Conservation (phyloP, 768 basidiomycete species). For the Candolleomyces efflorescens region DNA sequence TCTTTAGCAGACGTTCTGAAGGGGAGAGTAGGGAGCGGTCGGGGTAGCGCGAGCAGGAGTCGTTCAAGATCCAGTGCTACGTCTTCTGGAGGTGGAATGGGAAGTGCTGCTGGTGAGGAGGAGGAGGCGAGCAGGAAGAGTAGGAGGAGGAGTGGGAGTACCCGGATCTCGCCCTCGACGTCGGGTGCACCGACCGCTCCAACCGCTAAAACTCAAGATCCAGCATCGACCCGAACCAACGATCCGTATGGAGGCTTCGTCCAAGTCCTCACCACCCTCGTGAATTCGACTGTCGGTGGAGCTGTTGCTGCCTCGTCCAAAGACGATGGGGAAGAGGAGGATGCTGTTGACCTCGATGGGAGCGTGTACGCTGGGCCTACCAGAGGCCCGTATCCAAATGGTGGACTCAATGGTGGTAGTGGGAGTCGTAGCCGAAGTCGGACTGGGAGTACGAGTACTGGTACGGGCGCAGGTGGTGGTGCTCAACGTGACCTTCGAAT, state of each 20-base stretch:
- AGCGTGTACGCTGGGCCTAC: background rate
- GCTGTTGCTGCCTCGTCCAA: background rate
- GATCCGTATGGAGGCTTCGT: background rate
- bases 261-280: background rate
- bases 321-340: background rate
- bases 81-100: background rate
- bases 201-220: background rate
- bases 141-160: background rate
- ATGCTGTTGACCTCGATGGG: conserved; percentile 2
- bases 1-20: background rate
- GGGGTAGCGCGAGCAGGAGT: background rate
- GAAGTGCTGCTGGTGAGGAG: background rate
- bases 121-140: background rate
- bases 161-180: background rate
- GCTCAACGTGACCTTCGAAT: too few relatives aligned
- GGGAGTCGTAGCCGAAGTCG: background rate
- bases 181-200: background rate
- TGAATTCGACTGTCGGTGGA: background rate
- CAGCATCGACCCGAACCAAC: background rate
- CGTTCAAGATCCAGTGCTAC: conserved; percentile 9
- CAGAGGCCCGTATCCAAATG: background rate
- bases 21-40: conserved; percentile 15
- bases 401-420: background rate
- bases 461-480: too few relatives aligned
- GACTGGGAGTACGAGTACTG: too few relatives aligned